Evolutionary conservation across 2,329 filamentous ascomycete species (phyloP).

Genomic region (Diaporthe citrichinensis): DNA sequence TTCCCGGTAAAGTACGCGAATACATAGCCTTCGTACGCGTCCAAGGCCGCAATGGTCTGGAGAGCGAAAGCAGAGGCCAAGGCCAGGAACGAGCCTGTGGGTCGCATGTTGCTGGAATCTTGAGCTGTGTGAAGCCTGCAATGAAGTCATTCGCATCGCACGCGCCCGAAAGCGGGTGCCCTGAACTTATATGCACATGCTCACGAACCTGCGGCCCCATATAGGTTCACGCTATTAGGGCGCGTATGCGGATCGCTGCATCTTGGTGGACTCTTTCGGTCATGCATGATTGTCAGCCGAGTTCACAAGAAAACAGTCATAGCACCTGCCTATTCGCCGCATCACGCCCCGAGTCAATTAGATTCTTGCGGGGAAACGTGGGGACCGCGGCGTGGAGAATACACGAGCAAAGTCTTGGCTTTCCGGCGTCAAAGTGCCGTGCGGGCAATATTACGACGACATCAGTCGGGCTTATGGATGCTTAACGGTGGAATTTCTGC

Average conservation of each 20-base stretch:
- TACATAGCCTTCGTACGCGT: constrained; percentile 24
- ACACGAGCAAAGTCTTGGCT: constrained; percentile 22
- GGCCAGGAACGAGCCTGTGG: constrained; percentile 11
- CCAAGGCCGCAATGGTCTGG: background rate
- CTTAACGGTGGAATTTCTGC: background rate
- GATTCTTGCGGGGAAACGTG: constrained; percentile 26
- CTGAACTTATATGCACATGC: background rate
- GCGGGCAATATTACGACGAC: background rate
- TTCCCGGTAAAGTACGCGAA: constrained; percentile 35
- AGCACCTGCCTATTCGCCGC: constrained; percentile 1
- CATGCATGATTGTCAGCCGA: constrained; percentile 21
- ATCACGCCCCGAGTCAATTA: constrained; percentile 20
- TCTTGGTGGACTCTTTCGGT: constrained; percentile 13
- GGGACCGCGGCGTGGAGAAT: constrained; percentile 1
- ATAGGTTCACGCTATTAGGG: constrained; percentile 24
- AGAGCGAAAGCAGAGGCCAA: constrained; percentile 20
- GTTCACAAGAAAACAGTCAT: background rate
- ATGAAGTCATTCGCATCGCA: background rate
- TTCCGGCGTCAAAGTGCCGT: background rate
- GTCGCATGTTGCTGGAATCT: background rate
- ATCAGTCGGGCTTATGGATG: background rate
- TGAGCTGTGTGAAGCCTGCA: background rate
- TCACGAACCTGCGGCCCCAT: constrained; percentile 10
- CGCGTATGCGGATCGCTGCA: constrained; percentile 25
- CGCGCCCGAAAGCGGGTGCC: background rate